Evolutionary conservation across 2,329 filamentous ascomycete species (phyloP).

Genomic region (Chlorencoelia australis): DNA sequence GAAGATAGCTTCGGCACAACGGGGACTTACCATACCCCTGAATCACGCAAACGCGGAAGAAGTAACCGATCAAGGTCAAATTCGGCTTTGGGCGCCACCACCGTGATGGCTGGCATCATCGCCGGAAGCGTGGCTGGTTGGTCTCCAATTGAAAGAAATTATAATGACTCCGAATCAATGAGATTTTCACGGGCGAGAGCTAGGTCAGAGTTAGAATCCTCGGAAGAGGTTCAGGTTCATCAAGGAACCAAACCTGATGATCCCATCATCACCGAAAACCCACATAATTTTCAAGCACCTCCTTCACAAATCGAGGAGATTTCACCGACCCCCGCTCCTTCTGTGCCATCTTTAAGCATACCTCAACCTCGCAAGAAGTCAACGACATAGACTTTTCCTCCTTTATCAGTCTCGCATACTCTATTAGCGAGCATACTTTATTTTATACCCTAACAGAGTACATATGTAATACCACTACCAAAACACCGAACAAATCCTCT

Average conservation of each 20-base stretch:
- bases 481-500: no score
- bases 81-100: conserved; percentile 63
- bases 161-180: conserved; percentile 21
- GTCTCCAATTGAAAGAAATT: conserved; percentile 59
- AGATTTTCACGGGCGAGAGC: conserved; percentile 21
- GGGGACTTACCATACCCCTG: conserved; percentile 39
- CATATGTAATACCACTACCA: no score
- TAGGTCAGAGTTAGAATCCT: conserved; percentile 31
- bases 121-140: conserved; percentile 68
- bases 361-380: background rate
- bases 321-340: conserved; percentile 10
- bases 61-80: conserved; percentile 54
- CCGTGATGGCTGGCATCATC: conserved; percentile 76
- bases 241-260: conserved; percentile 39
- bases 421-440: no score
- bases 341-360: conserved; percentile 2
- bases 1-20: conserved; percentile 40
- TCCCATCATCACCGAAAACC: conserved; percentile 34
- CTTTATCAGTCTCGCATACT: no score
- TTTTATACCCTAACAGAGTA: no score
- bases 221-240: conserved; percentile 36
- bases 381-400: no score
- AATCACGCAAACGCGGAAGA: conserved; percentile 54
- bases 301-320: conserved; percentile 23
- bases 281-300: conserved; percentile 20